Evolutionary conservation across 495 filamentous ascomycete genomes (phyloP).

Genomic region (Xylaria longipes): DNA sequence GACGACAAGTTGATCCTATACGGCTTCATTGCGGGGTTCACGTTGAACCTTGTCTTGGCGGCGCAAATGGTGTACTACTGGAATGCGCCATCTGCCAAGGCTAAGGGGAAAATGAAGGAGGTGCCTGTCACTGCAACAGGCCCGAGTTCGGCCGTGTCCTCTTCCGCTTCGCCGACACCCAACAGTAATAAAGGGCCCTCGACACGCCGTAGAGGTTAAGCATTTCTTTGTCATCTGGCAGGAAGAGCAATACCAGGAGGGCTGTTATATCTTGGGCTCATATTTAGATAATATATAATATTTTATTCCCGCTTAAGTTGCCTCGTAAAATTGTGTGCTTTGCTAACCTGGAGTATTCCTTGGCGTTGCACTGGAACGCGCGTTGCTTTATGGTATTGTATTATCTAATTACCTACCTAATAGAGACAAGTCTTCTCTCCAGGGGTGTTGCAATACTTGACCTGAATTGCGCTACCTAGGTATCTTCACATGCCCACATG

Average conservation of each 20-base stretch:
- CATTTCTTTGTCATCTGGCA: background rate
- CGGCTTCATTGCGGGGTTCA: constrained; percentile 87
- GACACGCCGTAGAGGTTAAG: constrained; percentile 60
- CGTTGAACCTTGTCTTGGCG: constrained; percentile 84
- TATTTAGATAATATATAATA: constrained; percentile 14
- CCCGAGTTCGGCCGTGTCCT: constrained; percentile 39
- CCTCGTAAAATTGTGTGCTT: constrained; percentile 2
- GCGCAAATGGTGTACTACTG: constrained; percentile 96
- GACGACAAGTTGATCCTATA: constrained; percentile 94
- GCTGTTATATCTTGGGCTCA: background rate
- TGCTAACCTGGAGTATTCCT: background rate
- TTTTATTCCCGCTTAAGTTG: background rate
- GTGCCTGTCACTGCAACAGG: constrained; percentile 30
- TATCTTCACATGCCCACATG: background rate
- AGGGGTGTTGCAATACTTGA: constrained; percentile 14
- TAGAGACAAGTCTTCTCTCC: constrained; percentile 11
- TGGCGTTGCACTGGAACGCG: background rate
- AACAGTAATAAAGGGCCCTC: constrained; percentile 60
- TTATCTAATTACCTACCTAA: constrained; percentile 21
- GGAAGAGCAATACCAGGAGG: background rate
- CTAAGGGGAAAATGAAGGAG: constrained; percentile 55
- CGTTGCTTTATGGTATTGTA: background rate
- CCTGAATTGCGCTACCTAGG: constrained; percentile 14
- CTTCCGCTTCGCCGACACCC: constrained; percentile 41
- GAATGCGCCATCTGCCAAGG: constrained; percentile 72